Evolutionary conservation across 2,329 filamentous ascomycete genomes (phyloP).

Genomic region (Chalaropsis ovoidea): DNA sequence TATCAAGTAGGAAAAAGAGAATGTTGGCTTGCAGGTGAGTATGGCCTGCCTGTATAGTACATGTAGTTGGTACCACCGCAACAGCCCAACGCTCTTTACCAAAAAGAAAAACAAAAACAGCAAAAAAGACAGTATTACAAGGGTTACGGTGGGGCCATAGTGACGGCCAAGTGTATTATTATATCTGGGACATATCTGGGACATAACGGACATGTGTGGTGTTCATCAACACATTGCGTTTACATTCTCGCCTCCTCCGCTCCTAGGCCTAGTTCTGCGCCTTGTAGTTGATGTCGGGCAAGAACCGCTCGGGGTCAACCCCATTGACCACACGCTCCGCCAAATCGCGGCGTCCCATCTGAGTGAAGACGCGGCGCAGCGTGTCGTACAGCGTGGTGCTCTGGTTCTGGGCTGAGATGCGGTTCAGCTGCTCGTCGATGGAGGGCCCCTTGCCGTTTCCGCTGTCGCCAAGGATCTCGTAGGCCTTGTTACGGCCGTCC

Average conservation of each 20-base stretch:
- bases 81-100: not conserved
- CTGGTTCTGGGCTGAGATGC: constrained; percentile 88
- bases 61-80: too few relatives aligned
- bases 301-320: constrained; percentile 83
- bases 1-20: constrained; percentile 43
- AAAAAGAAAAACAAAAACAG: not conserved
- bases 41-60: not conserved
- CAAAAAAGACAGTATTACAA: not conserved
- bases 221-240: not conserved
- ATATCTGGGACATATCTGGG: not conserved
- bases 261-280: constrained; percentile 60
- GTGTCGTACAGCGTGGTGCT: constrained; percentile 97
- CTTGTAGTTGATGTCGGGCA: constrained; percentile 47
- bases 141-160: too few relatives aligned
- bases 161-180: too few relatives aligned
- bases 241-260: constrained; percentile 12
- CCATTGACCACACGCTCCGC: constrained; percentile 78
- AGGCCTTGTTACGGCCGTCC: constrained; percentile 70
- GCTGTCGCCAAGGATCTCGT: constrained; percentile 62
- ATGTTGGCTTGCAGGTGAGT: not conserved
- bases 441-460: constrained; percentile 32
- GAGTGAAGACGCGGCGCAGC: constrained; percentile 82
- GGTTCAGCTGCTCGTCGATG: constrained; percentile 64
- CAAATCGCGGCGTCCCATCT: constrained; percentile 84
- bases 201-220: not conserved